These are phyloP conservation scores for Ceratocystiopsis brevicomis DNA, from an alignment of 2,329 filamentous ascomycete genomes.

Conservation along the genomic window DNA sequence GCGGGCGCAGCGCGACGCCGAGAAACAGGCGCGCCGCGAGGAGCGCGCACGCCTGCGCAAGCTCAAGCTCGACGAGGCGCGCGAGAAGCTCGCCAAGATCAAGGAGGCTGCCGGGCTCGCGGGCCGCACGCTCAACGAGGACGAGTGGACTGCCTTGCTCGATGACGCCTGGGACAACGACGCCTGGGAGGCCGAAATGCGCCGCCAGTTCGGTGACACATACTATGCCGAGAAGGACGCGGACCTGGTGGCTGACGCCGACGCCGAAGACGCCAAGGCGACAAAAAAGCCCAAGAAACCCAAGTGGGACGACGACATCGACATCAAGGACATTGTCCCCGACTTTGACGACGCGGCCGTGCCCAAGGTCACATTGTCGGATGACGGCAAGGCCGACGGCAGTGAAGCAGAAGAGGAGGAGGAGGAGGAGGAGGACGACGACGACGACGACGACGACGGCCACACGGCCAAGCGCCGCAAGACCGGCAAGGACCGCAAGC, in stretches of 20 bases:
- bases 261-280: constrained; percentile 28
- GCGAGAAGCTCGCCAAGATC: constrained; percentile 71
- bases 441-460: constrained; percentile 15
- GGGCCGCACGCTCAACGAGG: constrained; percentile 46
- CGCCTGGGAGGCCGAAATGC: constrained; percentile 83
- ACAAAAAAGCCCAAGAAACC: constrained; percentile 54
- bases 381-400: constrained; percentile 26
- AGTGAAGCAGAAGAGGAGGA: constrained; percentile 15
- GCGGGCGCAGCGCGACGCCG: constrained; percentile 56
- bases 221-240: constrained; percentile 64
- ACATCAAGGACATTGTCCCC: constrained; percentile 80
- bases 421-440: constrained; percentile 19
- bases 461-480: constrained; percentile 36
- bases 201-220: constrained; percentile 66
- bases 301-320: constrained; percentile 91
- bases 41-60: constrained; percentile 72
- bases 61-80: constrained; percentile 77
- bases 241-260: constrained; percentile 36
- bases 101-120: constrained; percentile 70
- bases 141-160: constrained; percentile 70
- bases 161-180: constrained; percentile 79
- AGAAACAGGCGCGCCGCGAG: constrained; percentile 55
- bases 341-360: constrained; percentile 55
- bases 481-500: constrained; percentile 40
- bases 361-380: constrained; percentile 36